phyloP scores from a whole-genome alignment of 2,329 filamentous ascomycete species.

The Gaeumannomyces tritici region DNA sequence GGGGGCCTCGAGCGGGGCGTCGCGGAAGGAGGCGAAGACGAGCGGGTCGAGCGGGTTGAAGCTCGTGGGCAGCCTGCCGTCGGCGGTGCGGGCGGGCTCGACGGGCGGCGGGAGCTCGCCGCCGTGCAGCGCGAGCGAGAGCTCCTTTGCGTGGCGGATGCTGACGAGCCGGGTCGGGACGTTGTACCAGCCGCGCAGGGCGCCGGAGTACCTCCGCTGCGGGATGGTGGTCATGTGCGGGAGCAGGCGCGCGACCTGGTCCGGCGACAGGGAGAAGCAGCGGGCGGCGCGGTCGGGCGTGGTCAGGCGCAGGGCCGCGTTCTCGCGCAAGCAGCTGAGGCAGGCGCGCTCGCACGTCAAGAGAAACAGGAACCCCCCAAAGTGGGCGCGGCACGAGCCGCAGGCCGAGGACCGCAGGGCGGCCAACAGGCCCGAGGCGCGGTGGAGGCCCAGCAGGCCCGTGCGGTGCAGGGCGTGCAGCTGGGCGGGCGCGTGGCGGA shows the following conservation, averaged over 20 bases:
- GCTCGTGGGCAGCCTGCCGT: neutral
- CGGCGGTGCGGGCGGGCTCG: neutral
- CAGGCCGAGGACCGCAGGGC: neutral
- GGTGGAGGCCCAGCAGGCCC: neutral
- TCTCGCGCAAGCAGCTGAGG: neutral
- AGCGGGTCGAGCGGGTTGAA: neutral
- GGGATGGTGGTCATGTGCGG: neutral
- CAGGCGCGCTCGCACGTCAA: slow-evolving; percentile 2
- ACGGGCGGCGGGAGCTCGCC: neutral
- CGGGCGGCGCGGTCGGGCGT: neutral
- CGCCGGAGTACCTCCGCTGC: neutral
- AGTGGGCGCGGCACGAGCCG: neutral
- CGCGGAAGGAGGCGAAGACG: neutral
- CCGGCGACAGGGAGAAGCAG: neutral
- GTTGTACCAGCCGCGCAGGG: neutral
- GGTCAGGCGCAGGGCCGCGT: neutral
- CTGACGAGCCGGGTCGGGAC: neutral
- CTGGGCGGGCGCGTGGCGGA: neutral
- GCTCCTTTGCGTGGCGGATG: neutral
- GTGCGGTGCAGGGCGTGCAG: neutral
- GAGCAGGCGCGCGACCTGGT: neutral
- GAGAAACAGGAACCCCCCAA: slow-evolving; percentile 4
- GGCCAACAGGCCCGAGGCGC: neutral
- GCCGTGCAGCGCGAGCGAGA: neutral
- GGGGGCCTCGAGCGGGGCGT: neutral